A percentile compares a stretch with the other conserved stretches of the same genome.
These are phyloP conservation scores for Hylodesmum podocarpum DNA, from an alignment of 306 rosid genomes.

Conservation along the genomic window DNA sequence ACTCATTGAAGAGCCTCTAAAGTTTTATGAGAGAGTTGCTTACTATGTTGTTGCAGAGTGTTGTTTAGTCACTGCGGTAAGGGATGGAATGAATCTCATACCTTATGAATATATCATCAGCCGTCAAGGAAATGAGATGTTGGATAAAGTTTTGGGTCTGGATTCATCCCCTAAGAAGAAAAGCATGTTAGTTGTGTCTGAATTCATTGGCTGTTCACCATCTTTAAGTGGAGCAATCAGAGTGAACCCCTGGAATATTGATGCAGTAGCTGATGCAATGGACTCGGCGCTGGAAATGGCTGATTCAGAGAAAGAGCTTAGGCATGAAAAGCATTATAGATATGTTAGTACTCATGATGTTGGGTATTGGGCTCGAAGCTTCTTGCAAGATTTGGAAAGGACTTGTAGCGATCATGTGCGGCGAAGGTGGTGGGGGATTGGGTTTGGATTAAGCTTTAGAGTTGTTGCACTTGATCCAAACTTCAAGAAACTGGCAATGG, in stretches of 20 bases:
- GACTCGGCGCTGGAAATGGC: slow-evolving; percentile 67
- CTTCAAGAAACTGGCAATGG: slow-evolving; percentile 79
- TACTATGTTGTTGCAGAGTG: slow-evolving; percentile 84
- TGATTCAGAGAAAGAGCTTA: slow-evolving; percentile 69
- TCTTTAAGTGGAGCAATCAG: slow-evolving; percentile 90
- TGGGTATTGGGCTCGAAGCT: slow-evolving; percentile 91
- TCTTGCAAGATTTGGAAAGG: slow-evolving; percentile 78
- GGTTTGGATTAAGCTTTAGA: slow-evolving; percentile 83
- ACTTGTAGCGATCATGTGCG: slow-evolving; percentile 72
- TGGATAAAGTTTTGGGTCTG: slow-evolving; percentile 61
- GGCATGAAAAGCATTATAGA: slow-evolving; percentile 90
- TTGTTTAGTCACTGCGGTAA: slow-evolving; percentile 81
- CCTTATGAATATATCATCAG: slow-evolving; percentile 78
- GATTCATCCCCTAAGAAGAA: slow-evolving; percentile 48
- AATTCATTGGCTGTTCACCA: slow-evolving; percentile 90
- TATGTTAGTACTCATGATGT: slow-evolving; percentile 92
- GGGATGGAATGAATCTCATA: slow-evolving; percentile 92
- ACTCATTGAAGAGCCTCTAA: slow-evolving; percentile 68
- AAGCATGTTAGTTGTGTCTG: slow-evolving; percentile 86
- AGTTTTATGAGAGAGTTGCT: slow-evolving; percentile 72
- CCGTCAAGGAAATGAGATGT: slow-evolving; percentile 62
- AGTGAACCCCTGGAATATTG: slow-evolving; percentile 89
- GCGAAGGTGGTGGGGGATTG: slow-evolving; percentile 84
- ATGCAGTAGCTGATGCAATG: slow-evolving; percentile 90
- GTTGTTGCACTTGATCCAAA: slow-evolving; percentile 85